A percentile compares a stretch with the other conserved stretches of the same genome.
Evolutionary conservation across 768 basidiomycete genomes (phyloP).

Genomic region (Tulasnella sp.): DNA sequence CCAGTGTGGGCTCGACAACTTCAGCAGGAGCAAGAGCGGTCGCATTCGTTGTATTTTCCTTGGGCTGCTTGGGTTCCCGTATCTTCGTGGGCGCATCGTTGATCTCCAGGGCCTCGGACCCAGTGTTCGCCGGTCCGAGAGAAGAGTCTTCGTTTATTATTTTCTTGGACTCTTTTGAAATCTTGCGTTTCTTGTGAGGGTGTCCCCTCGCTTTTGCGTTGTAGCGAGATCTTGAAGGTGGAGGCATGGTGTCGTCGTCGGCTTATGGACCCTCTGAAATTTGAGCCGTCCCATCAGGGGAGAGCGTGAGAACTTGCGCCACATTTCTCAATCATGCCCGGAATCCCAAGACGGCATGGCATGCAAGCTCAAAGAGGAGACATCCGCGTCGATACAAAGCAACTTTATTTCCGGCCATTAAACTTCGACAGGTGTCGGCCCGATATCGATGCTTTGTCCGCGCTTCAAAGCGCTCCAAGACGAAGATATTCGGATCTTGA

Average conservation of each 20-base stretch:
- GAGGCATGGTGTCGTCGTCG: constrained; percentile 18
- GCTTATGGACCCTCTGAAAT: neutral
- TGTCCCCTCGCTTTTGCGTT: constrained; percentile 74
- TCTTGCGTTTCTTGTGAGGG: constrained; percentile 64
- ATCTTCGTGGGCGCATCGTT: neutral
- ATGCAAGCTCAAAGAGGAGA: neutral
- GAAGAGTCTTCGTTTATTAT: constrained; percentile 39
- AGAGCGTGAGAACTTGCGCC: neutral
- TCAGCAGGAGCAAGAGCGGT: neutral
- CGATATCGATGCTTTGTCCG: no score
- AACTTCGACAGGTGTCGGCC: no score
- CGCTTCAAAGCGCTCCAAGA: no score
- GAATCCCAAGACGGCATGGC: neutral
- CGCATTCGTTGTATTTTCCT: neutral
- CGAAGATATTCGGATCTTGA: no score
- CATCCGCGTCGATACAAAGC: neutral
- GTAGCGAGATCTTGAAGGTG: constrained; percentile 43
- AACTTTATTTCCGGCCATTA: no score
- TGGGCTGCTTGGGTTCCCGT: constrained; percentile 30
- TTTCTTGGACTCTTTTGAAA: constrained; percentile 40
- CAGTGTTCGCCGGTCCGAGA: constrained; percentile 33
- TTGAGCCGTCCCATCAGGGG: neutral
- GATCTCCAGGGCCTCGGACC: neutral
- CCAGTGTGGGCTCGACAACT: constrained; percentile 51
- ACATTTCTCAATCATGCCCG: neutral